Evolutionary conservation across 495 filamentous ascomycete species (phyloP), one percentile per base, ranked within the genome.

Genomic region (Hyaloscypha hepaticicola): DNA sequence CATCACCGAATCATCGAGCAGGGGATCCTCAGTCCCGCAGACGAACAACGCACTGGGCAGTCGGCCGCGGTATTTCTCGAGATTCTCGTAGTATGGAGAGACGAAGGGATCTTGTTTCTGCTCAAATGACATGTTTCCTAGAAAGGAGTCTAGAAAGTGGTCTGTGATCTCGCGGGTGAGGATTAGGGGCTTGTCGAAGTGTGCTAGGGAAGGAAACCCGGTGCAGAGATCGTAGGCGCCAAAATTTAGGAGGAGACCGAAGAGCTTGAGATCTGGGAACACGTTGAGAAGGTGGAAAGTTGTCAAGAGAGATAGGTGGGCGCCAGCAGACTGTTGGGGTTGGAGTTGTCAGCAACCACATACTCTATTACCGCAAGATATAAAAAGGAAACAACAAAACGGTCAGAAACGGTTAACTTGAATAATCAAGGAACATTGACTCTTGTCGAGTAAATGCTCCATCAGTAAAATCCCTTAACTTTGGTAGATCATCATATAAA

Each of bases 1-100:
- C 33, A 83, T 63, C 25, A 86, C 66, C 21, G 77, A 82, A 69
- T 86, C 84, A 72, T 86, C 84, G 7, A 85, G 69, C 71, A 86
- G 60, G 16, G 72, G 74, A 69, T 87, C 85, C 62, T 79, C 77
- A 11, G 81, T 86, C 0, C 82, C 84, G 48, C 76, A 79, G 0
- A 76, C 69, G 66, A 85, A 84, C 8, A 87, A 68, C 31, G 83
- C 80, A 0, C 78, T 75, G 26, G 85, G 85, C 28, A 86, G 65
- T 27, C 73, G 70, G 11, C 65, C 65, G 6, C 66, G 38, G 65
- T 78, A 69, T 21, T 65, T 65, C 7, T 72, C 65, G 14, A 85
- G 61, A 70, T 85, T 76, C n/a, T 77, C 76, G 67, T 79, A 80
- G 31, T 79, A 69, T 0, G 79, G 81, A 0, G 73, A 77, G 21